A percentile compares a stretch with the other conserved stretches of the same genome.
Conservation (phyloP, 1,284 basidiomycete genomes). For the Ceratobasidium sp. region DNA sequence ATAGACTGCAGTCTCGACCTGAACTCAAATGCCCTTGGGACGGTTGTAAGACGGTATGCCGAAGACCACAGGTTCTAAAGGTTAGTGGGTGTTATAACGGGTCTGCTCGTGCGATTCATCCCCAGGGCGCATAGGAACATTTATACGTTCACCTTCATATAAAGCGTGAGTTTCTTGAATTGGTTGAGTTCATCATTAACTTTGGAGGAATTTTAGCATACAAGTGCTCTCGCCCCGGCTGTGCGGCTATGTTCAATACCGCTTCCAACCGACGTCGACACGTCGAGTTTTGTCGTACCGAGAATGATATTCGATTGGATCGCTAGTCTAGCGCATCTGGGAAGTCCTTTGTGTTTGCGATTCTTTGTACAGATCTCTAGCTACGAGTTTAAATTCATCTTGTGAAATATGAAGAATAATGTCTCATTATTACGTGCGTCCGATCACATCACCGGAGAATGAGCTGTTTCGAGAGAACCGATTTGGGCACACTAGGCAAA, state of each 20-base stretch:
- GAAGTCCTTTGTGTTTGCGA: background rate
- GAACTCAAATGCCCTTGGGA: constrained; percentile 3
- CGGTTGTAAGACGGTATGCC: background rate
- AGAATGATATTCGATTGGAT: background rate
- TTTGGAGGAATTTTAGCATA: background rate
- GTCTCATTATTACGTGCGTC: too few relatives aligned
- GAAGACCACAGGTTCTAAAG: background rate
- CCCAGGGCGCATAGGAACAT: background rate
- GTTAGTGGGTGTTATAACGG: background rate
- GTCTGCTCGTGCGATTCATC: background rate
- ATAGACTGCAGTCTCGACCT: background rate
- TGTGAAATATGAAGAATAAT: too few relatives aligned
- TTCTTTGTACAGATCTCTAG: background rate
- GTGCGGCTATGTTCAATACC: background rate
- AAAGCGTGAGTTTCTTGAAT: background rate
- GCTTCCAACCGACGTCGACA: background rate
- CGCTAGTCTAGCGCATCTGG: background rate
- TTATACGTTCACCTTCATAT: background rate
- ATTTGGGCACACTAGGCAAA: too few relatives aligned
- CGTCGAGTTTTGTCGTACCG: background rate
- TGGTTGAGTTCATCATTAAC: background rate
- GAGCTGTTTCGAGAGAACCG: too few relatives aligned
- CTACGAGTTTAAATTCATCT: too few relatives aligned
- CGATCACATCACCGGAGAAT: too few relatives aligned
- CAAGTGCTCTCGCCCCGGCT: background rate